Conservation (phyloP, 1,284 basidiomycete species). For the Bjerkandera adusta region DNA sequence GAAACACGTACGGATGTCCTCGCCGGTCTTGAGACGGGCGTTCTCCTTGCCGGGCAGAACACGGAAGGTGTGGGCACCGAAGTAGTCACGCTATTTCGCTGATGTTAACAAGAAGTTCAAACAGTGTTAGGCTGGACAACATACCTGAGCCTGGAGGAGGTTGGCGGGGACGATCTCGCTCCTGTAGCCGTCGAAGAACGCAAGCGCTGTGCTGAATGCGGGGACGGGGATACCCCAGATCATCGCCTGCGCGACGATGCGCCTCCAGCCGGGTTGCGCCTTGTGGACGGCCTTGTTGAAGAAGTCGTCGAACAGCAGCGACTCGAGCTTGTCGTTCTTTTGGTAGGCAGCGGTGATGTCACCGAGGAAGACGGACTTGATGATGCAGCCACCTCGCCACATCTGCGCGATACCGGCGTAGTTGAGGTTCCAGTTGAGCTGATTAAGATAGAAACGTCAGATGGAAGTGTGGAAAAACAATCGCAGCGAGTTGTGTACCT, state of each 20-base stretch:
- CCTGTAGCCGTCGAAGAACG: conserved; percentile 99
- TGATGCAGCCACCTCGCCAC: conserved; percentile 99
- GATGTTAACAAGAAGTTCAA: not conserved
- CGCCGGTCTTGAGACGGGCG: conserved; percentile 71
- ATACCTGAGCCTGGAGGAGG: conserved; percentile 89
- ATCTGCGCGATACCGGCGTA: conserved; percentile 97
- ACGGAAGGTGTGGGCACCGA: conserved; percentile 94
- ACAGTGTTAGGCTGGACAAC: conserved; percentile 29
- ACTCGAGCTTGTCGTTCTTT: conserved; percentile 87
- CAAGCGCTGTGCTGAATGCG: conserved; percentile 93
- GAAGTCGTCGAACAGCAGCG: conserved; percentile 95
- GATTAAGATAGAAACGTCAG: conserved; percentile 20
- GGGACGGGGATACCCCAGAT: conserved; percentile 98
- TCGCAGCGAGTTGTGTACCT: conserved; percentile 50
- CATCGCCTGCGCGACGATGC: conserved; percentile 93
- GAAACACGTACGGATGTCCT: conserved; percentile 80
- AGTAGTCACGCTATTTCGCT: conserved; percentile 77
- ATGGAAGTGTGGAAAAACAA: not conserved
- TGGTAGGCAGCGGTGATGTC: conserved; percentile 93
- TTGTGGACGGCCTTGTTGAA: conserved; percentile 96
- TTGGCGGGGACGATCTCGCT: conserved; percentile 92
- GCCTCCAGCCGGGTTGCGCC: conserved; percentile 98
- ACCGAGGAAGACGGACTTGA: conserved; percentile 95
- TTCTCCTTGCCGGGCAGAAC: conserved; percentile 90
- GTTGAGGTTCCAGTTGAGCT: conserved; percentile 83